A percentile compares a stretch with the other conserved stretches of the same genome.
These are phyloP conservation scores for Reutealis trisperma DNA, from an alignment of 345 rosid genomes.

Conservation along the genomic window DNA sequence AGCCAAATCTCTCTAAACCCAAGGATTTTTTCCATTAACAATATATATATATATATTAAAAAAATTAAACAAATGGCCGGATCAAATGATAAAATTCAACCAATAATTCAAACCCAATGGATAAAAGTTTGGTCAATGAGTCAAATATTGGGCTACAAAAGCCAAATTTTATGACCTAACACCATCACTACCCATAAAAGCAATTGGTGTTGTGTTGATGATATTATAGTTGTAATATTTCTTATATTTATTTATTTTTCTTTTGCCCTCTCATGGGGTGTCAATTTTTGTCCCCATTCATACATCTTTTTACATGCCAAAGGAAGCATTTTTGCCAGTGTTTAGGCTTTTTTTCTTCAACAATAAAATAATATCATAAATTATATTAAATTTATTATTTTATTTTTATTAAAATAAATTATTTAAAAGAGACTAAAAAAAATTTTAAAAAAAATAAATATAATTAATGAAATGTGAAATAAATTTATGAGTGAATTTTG, in stretches of 20 bases:
- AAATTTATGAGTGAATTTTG: too few species aligned
- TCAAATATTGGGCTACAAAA: slow-evolving; percentile 19
- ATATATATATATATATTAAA: too few species aligned
- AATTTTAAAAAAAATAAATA: too few species aligned
- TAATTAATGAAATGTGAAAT: too few species aligned
- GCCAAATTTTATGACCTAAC: neutral
- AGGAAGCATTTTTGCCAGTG: slow-evolving; percentile 5
- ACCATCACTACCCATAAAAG: slow-evolving; percentile 1
- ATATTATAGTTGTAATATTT: neutral
- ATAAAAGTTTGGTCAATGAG: neutral
- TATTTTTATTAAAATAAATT: too few species aligned
- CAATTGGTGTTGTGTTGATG: neutral
- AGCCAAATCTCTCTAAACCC: too few species aligned
- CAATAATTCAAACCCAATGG: neutral
- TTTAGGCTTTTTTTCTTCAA: slow-evolving; percentile 4
- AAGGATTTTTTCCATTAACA: too few species aligned
- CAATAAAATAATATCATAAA: too few species aligned
- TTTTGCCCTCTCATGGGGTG: neutral
- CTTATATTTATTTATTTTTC: neutral
- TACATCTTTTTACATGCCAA: slow-evolving; percentile 9
- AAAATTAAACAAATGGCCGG: too few species aligned
- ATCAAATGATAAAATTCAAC: neutral
- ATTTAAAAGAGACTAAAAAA: too few species aligned
- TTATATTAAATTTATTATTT: too few species aligned
- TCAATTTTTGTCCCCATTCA: slow-evolving; percentile 22